Base-by-base conservation (phyloP, 1,284 basidiomycete species). In the Agaricales sp. region DNA sequence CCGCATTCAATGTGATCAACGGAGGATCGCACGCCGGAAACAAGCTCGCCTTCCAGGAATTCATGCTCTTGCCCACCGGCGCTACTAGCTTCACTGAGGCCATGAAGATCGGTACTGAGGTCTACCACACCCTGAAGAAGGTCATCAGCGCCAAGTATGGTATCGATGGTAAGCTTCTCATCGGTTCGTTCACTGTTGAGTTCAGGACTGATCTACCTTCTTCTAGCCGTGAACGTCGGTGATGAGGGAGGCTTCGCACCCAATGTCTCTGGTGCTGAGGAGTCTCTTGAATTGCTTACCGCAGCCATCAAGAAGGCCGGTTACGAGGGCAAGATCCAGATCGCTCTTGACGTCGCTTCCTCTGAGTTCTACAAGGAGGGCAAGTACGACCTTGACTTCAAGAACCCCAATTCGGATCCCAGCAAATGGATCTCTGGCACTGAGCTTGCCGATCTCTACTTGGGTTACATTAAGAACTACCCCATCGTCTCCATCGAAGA, bases 311-410 rank as follows among this genome's bases (percentile, higher is more conserved):
- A 89, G 70, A 91, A 92, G 74, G 94, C 95, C 43, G 96, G 96
- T 43, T 99, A 98, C 73, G 88, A 95, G 67, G 95, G 93, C 65
- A 94, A 96, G 76, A 85, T 99, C 71, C 92, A 97, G 74, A 99
- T 99, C 67, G 95, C 90, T 57, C 90, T 99, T 59, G 96, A 99
- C 62, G 96, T 99, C 55, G 95, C 96, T 53, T 97, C 94, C 18
- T 99, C 95, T 66, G 96, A 99, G 72, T 99, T 99, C 80, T 99
- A 92, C 88, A 99, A 98, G 83, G 93, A 98, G 19, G 95, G 94
- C 66, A 98, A 98, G 78, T 99, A 99, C 74, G 95, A 99, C 68
- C 75, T 99, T 54, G 94, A 99, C 80, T 97, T 95, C 81, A 93
- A 99, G 82, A 98, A 98, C 83, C 88, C 95, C 68, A 96, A 98